A percentile compares a stretch with the other conserved stretches of the same genome.
These are phyloP conservation scores for Anthostomella pinea DNA, from an alignment of 2,329 filamentous ascomycete species.

Conservation along the genomic window DNA sequence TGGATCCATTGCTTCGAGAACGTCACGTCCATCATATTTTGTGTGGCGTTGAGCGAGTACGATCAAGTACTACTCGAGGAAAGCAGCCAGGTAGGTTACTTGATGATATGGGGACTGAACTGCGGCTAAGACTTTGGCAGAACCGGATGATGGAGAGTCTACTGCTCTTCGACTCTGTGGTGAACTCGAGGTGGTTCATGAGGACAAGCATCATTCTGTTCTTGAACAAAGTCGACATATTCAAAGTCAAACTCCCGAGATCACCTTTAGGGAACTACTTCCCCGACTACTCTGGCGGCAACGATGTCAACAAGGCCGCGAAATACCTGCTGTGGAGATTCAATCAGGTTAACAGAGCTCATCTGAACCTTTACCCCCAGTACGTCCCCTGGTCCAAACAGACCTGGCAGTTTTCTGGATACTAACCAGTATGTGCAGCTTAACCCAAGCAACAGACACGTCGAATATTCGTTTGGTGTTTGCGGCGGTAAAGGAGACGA, in stretches of 20 bases:
- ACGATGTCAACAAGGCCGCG: conserved; percentile 95
- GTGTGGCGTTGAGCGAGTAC: conserved; percentile 95
- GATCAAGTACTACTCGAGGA: conserved; percentile 96
- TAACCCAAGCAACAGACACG: conserved; percentile 98
- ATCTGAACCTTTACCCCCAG: conserved; percentile 97
- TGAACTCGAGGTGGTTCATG: conserved; percentile 99
- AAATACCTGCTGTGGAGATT: conserved; percentile 98
- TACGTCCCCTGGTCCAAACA: conserved; percentile 51
- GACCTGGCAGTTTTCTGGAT: conserved; percentile 2
- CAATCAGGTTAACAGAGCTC: conserved; percentile 95
- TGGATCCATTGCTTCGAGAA: conserved; percentile 99
- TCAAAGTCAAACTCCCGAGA: conserved; percentile 87
- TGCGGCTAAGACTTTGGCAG: conserved; percentile 42
- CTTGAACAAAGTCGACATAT: conserved; percentile 97
- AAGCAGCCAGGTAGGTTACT: conserved; percentile 77
- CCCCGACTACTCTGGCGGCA: conserved; percentile 94
- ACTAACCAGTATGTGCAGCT: conserved; percentile 48
- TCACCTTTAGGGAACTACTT: conserved; percentile 95
- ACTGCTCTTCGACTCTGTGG: conserved; percentile 94
- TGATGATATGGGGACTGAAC: not conserved
- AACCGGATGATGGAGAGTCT: conserved; percentile 99
- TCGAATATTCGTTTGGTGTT: conserved; percentile 98
- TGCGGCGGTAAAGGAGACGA: conserved; percentile 97
- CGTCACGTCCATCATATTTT: conserved; percentile 99
- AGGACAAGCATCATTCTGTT: conserved; percentile 97